Base-by-base conservation (phyloP, 345 rosid species). In the Firmiana major region DNA sequence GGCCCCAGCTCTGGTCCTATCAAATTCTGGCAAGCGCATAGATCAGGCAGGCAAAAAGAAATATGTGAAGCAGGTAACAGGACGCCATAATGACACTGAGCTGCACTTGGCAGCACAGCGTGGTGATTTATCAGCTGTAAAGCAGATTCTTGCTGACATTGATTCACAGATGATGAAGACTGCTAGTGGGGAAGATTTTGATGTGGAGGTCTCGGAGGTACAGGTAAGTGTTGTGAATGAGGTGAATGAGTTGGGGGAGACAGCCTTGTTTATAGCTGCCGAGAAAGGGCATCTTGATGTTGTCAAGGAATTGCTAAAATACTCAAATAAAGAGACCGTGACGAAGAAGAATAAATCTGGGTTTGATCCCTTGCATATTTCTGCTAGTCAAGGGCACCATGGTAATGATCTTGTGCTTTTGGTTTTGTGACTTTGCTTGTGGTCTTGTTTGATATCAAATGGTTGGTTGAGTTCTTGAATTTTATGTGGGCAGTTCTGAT, bases 21-120 rank as follows among this genome's bases (percentile, higher is more conserved):
- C 79, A 0, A 76, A 76, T 63, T 93, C 98, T 0, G 97, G 97
- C 71, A 94, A 92, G 79, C 83, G 86, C 43, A 95, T 96, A n/a
- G 99, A 96, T 75, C 98, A 93, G 78, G 98, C 95, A 1, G 92
- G 91, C 5, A 96, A 85, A 81, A 92, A 92, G 81, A 96, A 91
- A 93, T 91, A 92, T 78, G 95, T 94, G n/a, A 94, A 94, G 84
- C 98, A 94, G 82, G 98, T 94, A 53, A 95, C 95, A 0, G 97
- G 93, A 65, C 97, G 94, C n/a, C 93, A 92, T 77, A 92, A 96
- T 45, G 97, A 92, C 75, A 92, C 97, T 0, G 98, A 94, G 83
- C 92, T 96, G 48, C 98, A 93, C 75, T 81, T 92, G 73, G 93
- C 93, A 0, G 99, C 97, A 26, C 97, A 96, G 85, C 93, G 90